Conservation (phyloP, 805 yeast genomes). For the Suhomyces canberraensis region DNA sequence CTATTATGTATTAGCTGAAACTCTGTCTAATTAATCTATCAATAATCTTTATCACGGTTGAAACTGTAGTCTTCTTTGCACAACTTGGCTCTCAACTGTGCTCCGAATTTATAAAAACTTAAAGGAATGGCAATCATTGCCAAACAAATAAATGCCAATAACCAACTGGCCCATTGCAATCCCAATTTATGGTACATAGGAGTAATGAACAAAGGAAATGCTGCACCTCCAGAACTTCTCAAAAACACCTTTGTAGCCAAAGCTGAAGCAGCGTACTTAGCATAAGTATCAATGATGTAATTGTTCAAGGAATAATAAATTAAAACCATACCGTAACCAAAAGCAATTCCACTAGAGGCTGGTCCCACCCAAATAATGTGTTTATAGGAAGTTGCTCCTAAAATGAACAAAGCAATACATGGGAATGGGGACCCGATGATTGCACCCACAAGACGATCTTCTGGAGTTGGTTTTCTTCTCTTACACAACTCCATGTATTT, state of each 20-base stretch:
- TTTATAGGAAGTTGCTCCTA: constrained; percentile 75
- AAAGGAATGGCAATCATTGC: constrained; percentile 76
- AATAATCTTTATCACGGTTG: too few relatives aligned
- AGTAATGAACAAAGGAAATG: constrained; percentile 76
- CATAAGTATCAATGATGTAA: constrained; percentile 88
- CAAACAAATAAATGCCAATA: constrained; percentile 71
- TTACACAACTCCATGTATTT: constrained; percentile 51
- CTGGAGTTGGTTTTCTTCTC: constrained; percentile 65
- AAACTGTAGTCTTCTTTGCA: constrained; percentile 65
- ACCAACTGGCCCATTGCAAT: constrained; percentile 77
- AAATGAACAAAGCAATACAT: constrained; percentile 71
- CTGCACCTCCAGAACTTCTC: constrained; percentile 84
- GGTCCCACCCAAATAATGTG: constrained; percentile 67
- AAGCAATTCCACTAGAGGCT: constrained; percentile 56
- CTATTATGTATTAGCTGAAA: too few relatives aligned
- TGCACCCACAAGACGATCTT: constrained; percentile 76
- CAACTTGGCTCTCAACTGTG: constrained; percentile 54
- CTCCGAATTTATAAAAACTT: constrained; percentile 67
- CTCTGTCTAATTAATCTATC: too few relatives aligned
- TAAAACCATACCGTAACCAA: constrained; percentile 61
- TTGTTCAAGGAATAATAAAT: constrained; percentile 61
- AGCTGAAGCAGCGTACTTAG: constrained; percentile 76
- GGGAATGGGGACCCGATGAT: constrained; percentile 83
- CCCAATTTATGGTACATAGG: constrained; percentile 78
- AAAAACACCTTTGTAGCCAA: constrained; percentile 78